Conservation (phyloP, 495 filamentous ascomycete species). For the Pyronema omphalodes region DNA sequence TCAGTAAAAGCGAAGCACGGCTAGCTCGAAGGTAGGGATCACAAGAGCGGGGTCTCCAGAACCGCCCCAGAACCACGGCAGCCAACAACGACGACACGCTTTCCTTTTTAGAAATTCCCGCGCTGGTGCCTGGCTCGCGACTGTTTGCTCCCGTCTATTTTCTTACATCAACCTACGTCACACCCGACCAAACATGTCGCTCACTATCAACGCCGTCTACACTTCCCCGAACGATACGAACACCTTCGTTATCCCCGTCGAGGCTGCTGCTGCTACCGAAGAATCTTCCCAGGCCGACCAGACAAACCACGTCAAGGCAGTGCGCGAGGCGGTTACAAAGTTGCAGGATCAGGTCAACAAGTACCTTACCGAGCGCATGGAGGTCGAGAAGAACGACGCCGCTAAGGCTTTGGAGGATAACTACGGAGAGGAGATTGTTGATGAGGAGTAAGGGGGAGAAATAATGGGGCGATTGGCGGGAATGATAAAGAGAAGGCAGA, state of each 20-base stretch:
- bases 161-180: too few species aligned
- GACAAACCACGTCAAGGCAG: slow-evolving; percentile 43
- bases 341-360: slow-evolving; percentile 62
- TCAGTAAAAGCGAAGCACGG: too few species aligned
- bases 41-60: too few species aligned
- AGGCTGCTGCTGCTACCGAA: slow-evolving; percentile 26
- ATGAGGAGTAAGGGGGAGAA: slow-evolving; percentile 30
- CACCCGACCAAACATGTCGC: slow-evolving; percentile 4
- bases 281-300: slow-evolving; percentile 34
- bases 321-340: slow-evolving; percentile 40
- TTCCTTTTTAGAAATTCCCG: too few species aligned
- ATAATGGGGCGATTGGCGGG: slow-evolving; percentile 64
- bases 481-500: slow-evolving; percentile 46
- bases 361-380: slow-evolving; percentile 75
- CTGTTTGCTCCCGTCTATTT: too few species aligned
- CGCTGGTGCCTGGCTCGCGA: too few species aligned
- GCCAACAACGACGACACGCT: too few species aligned
- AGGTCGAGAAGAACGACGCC: slow-evolving; percentile 38
- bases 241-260: slow-evolving; percentile 26
- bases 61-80: too few species aligned
- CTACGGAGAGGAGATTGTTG: slow-evolving; percentile 26
- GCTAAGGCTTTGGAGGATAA: slow-evolving; percentile 30
- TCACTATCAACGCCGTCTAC: slow-evolving; percentile 34
- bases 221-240: slow-evolving; percentile 34
- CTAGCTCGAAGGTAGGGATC: too few species aligned